A percentile compares a stretch with the other conserved stretches of the same genome.
These are phyloP conservation scores for Dalbergia oliveri DNA, from an alignment of 306 rosid species.

Conservation along the genomic window DNA sequence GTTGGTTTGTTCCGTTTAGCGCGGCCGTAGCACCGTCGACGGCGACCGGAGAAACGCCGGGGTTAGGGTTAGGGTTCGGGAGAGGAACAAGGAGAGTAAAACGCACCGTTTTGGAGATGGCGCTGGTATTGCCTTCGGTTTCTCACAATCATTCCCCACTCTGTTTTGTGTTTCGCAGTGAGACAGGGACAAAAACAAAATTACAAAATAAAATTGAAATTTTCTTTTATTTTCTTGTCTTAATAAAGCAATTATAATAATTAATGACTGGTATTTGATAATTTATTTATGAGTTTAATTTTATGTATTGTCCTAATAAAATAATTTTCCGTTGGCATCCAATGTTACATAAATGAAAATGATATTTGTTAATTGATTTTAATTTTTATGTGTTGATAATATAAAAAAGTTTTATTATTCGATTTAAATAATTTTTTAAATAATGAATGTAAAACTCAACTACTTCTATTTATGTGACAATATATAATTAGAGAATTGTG, in stretches of 20 bases:
- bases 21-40: slow-evolving; percentile 8
- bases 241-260: background rate
- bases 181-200: slow-evolving; percentile 38
- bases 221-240: background rate
- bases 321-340: too few species aligned
- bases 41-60: slow-evolving; percentile 19
- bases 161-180: slow-evolving; percentile 27
- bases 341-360: too few species aligned
- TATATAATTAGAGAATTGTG: too few species aligned
- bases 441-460: too few species aligned
- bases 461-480: too few species aligned
- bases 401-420: too few species aligned
- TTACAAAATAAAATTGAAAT: background rate
- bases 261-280: background rate
- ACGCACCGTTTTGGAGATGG: slow-evolving; percentile 49
- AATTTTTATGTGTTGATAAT: too few species aligned
- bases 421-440: too few species aligned
- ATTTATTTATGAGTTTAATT: too few species aligned
- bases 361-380: too few species aligned
- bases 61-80: slow-evolving; percentile 30
- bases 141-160: slow-evolving; percentile 38
- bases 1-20: background rate
- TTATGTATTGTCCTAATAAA: too few species aligned
- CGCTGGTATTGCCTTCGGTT: slow-evolving; percentile 34
- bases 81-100: slow-evolving; percentile 15